Base-by-base conservation (phyloP, 495 filamentous ascomycete species). In the Trichoderma gamsii region DNA sequence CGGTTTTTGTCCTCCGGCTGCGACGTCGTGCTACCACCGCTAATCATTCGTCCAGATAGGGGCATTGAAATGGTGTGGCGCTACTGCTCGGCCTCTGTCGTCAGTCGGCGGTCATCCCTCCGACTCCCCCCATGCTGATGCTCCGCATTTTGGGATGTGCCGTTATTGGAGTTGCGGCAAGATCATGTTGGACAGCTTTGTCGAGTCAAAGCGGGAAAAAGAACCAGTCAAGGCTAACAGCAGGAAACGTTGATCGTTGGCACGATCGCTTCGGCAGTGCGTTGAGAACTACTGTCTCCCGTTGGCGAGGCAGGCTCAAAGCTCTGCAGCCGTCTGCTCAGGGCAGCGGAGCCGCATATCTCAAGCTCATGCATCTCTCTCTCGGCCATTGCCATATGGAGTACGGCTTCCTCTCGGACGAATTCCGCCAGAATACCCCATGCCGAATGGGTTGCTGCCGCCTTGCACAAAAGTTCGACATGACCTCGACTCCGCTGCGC, bases 381-480 rank as follows among this genome's bases (percentile, higher is more conserved):
- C 52, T 61, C 27, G 11, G 56, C 25, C 56, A 61, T 9, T 27
- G 56, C 56, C 56, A 61, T 25, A 61, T 2, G 27, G 23, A 52
- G 49, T 4, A 52, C n/a, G 8, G 18, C 18, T 32, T 18, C 27
- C 1, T 61, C 56, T 29, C 56, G 56, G 56, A 13, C 56, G 23
- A 61, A 32, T 11, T 61, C 25, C 25, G 56, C 56, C 35, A 21
- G 11, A 18, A 12, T 13, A 13, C 23, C 27, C 8, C 11, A 29
- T 27, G 11, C 56, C 23, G 56, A 61, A 23, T 61, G 56, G 23
- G 9, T 18, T 27, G 56, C 11, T 18, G 27, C 27, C 25, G 56
- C 56, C 56, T 32, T 29, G 56, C 29, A 61, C 23, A 61, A 61
- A 61, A 61, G 56, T 32, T 32, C 56, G 32, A n/a, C 44, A 15